Percentiles rank a stretch among this genome's conserved stretches.
Evolutionary conservation across 306 rosid genomes (phyloP).

Genomic region (Gleditsia sinensis): DNA sequence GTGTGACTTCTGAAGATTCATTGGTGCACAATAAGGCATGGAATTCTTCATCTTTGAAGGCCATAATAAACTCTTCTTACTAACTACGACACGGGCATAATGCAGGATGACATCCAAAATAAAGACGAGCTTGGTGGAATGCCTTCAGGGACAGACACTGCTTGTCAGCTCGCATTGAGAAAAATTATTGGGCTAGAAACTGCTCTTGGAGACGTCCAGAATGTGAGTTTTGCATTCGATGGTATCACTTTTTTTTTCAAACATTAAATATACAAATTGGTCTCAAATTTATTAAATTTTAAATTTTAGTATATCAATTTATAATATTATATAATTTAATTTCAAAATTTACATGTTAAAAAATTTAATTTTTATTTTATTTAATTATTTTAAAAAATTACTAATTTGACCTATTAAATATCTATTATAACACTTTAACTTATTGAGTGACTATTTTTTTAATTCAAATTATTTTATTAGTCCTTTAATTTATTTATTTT

Average conservation of each 20-base stretch:
- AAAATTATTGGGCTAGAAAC: constrained; percentile 61
- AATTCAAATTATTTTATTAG: no score
- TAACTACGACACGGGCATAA: not conserved
- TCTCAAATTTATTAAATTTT: no score
- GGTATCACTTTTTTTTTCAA: not conserved
- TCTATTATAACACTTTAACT: no score
- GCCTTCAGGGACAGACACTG: constrained; percentile 17
- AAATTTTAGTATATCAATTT: no score
- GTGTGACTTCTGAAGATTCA: constrained; percentile 31
- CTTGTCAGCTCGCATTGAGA: constrained; percentile 42
- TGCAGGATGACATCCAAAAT: constrained; percentile 39
- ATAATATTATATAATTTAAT: no score
- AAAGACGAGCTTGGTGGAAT: constrained; percentile 10
- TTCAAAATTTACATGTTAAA: no score
- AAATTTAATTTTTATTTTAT: no score
- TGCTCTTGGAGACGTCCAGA: constrained; percentile 55
- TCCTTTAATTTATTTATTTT: no score
- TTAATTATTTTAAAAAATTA: no score
- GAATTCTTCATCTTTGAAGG: constrained; percentile 3
- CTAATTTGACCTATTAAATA: no score
- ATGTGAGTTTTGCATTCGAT: constrained; percentile 49
- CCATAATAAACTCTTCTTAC: not conserved
- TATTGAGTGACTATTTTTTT: no score
- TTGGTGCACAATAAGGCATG: constrained; percentile 40
- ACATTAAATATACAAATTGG: no score